Base-by-base conservation (phyloP, 306 rosid genomes). In the Fragaria iinumae region DNA sequence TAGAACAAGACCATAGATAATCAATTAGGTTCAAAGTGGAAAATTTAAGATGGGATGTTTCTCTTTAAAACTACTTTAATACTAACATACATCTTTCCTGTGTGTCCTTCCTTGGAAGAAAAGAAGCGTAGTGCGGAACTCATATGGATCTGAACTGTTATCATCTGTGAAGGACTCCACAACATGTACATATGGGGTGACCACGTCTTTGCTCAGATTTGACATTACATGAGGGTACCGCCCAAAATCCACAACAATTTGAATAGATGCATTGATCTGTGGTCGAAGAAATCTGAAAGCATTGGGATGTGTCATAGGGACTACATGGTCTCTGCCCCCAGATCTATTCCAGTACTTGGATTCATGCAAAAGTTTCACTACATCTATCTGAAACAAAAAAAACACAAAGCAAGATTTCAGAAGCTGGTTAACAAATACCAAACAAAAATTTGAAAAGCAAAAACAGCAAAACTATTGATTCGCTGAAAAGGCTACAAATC, bases 251-350 rank as follows among this genome's bases (percentile, higher is more conserved):
- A 96, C 99, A 71, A 96, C 98, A 76, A 96, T 83, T 85, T 90
- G 98, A 87, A 96, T 89, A 5, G 96, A 87, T 14, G 80, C 89
- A 79, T 91, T 96, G 82, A 96, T 68, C 82, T 88, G 89, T 70
- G 85, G 57, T 25, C 99, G 82, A 44, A 92, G 89, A 87, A 96
- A 91, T 83, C 99, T 92, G 83, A 96, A 96, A 76, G 99, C 98
- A 80, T 96, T 96, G 41, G 99, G 99, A 84, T 96, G 99, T 43
- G 99, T 91, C 96, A 92, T 62, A 44, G 99, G 98, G 83, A 96
- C 76, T 71, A 92, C 84, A 72, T 96, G 99, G 86, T 96, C 93
- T 88, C 93, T 88, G 23, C 98, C 98, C 73, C 86, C 88, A 73
- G 90, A 88, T 84, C 87, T 90, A 73, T 86, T 79, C 99, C 99